Conservation (phyloP, 2,329 filamentous ascomycete genomes). For the Cercospora sojina region DNA sequence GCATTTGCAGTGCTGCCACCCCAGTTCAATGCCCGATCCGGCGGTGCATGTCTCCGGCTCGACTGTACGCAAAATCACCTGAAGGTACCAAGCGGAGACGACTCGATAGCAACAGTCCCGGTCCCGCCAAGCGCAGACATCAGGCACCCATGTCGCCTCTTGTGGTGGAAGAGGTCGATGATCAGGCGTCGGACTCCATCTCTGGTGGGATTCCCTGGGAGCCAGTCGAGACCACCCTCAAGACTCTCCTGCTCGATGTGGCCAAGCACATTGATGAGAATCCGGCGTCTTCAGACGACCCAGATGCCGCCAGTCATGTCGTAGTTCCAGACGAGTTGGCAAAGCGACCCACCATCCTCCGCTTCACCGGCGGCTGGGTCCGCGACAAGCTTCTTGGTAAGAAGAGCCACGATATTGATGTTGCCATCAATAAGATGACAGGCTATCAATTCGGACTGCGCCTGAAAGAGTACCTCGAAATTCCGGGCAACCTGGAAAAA, state of each 20-base stretch:
- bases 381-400: constrained; percentile 76
- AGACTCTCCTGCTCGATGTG: constrained; percentile 77
- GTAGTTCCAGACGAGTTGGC: constrained; percentile 47
- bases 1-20: not conserved
- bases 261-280: constrained; percentile 63
- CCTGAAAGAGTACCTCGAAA: constrained; percentile 66
- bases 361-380: constrained; percentile 86
- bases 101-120: constrained; percentile 20
- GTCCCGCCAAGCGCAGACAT: constrained; percentile 15
- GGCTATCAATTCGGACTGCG: constrained; percentile 71
- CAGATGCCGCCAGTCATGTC: constrained; percentile 31
- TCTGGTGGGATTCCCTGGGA: constrained; percentile 57
- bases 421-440: constrained; percentile 82
- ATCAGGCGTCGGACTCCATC: constrained; percentile 19
- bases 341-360: constrained; percentile 56
- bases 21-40: constrained; percentile 24
- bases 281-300: constrained; percentile 27
- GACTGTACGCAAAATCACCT: constrained; percentile 29
- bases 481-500: constrained; percentile 59
- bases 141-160: constrained; percentile 32
- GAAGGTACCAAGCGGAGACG: constrained; percentile 34
- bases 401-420: constrained; percentile 77
- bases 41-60: constrained; percentile 37
- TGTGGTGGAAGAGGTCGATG: constrained; percentile 37
- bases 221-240: constrained; percentile 68